phyloP scores from a whole-genome alignment of 768 basidiomycete genomes.

The Fomitopsis pulvina region DNA sequence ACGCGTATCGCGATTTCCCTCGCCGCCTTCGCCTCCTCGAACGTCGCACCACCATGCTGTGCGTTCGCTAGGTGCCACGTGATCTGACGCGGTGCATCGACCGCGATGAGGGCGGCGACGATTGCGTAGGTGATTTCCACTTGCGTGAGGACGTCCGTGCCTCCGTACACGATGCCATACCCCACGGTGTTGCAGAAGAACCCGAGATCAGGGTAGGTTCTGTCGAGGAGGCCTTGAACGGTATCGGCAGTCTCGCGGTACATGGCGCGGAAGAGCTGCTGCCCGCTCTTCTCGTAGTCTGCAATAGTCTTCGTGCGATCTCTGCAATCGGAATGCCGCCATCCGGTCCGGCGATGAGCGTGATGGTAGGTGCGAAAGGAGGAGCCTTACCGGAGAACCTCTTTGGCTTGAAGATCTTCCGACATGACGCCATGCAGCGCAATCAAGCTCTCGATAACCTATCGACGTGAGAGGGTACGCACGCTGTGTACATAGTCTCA shows the following conservation, averaged over 20 bases:
- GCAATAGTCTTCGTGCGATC: slow-evolving; percentile 34
- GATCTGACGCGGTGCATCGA: slow-evolving; percentile 57
- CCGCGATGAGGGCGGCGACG: slow-evolving; percentile 55
- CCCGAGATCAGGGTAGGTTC: slow-evolving; percentile 63
- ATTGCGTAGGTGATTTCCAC: slow-evolving; percentile 55
- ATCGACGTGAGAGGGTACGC: not conserved
- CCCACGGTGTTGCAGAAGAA: slow-evolving; percentile 48
- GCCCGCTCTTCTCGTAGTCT: slow-evolving; percentile 37
- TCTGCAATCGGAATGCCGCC: slow-evolving; percentile 22
- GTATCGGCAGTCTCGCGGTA: slow-evolving; percentile 50
- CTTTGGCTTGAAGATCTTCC: slow-evolving; percentile 40
- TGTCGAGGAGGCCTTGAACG: slow-evolving; percentile 41
- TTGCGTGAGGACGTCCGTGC: slow-evolving; percentile 37
- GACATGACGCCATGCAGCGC: slow-evolving; percentile 47
- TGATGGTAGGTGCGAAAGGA: not conserved
- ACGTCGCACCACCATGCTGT: slow-evolving; percentile 44
- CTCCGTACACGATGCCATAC: slow-evolving; percentile 52
- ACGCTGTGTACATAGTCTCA: not conserved
- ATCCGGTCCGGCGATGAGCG: not conserved
- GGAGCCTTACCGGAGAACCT: slow-evolving; percentile 36
- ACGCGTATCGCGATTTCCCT: slow-evolving; percentile 49
- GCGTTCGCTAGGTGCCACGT: slow-evolving; percentile 61
- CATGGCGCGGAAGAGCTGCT: slow-evolving; percentile 36
- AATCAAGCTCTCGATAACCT: slow-evolving; percentile 55
- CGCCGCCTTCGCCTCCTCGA: slow-evolving; percentile 46